Evolutionary conservation across 1,139 yeast genomes (phyloP), one percentile per base, ranked within the genome.

Genomic region (Candida dubliniensis): DNA sequence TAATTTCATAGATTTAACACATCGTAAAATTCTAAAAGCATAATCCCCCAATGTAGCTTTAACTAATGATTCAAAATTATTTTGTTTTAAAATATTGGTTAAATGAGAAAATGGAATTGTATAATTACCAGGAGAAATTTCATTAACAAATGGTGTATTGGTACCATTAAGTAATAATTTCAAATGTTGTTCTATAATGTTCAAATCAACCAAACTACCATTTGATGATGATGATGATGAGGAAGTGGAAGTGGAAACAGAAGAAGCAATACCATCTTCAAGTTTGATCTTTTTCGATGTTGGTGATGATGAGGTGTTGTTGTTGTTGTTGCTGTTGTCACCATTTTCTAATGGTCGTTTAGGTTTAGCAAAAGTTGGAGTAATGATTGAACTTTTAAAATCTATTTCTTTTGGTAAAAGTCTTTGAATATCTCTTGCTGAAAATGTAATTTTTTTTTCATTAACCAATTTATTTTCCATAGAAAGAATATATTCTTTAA

Each of bases 1-100:
- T 47, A 89, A 71, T 53, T 82, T 82, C 55, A 82, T 76, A 6
- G 77, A 76, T 50, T 84, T 76, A 37, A 88, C 74, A 53, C 93
- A 82, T 52, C 91, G 76, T 48, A 88, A 68, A 8, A 88, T 70
- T 43, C 95, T 74, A 47, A 68, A 65, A 0, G 90, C 81, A 15
- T 81, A 74, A 10, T 73, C 66, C 2, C 86, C 86, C 43, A 81
- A 59, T 0, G 86, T 77, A 4, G 81, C 65, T 36, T 81, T 76
- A 38, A 87, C 69, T 27, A 86, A 61, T 25, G 78, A 71, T 49
- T 87, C 95, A 58, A 79, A 84, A 14, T 80, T 79, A 42, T 71
- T 67, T 36, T 77, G 76, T 54, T 81, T 79, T 32, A 87, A 61
- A 6, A 63, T 54, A 12, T 74, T 69, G 33, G 67, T 63, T 23